Percentiles rank a stretch among this genome's conserved stretches.
These are phyloP conservation scores for Ganoderma sinense DNA, from an alignment of 1,284 basidiomycete genomes.

Conservation along the genomic window DNA sequence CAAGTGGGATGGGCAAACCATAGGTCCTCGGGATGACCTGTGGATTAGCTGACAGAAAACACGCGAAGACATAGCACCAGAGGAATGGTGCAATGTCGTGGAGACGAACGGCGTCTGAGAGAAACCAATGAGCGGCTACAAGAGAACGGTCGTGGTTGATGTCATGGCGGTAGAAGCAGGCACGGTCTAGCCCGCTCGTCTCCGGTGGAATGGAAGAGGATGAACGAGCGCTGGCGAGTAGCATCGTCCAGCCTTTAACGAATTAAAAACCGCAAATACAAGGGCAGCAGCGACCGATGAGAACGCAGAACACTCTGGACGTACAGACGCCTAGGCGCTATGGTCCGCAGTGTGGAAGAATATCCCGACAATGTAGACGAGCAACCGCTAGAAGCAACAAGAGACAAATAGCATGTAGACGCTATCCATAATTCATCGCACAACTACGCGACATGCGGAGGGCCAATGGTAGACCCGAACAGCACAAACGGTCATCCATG, in stretches of 20 bases:
- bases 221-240: neutral
- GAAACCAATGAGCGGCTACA: constrained; percentile 11
- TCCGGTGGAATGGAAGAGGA: neutral
- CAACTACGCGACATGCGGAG: neutral
- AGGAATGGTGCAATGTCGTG: constrained; percentile 3
- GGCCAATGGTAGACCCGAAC: neutral
- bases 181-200: neutral
- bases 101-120: constrained; percentile 11
- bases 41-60: neutral
- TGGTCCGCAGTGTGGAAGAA: neutral
- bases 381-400: neutral
- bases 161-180: neutral
- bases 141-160: neutral
- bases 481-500: neutral
- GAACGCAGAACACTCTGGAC: neutral
- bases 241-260: neutral
- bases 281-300: neutral
- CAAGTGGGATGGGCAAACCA: neutral
- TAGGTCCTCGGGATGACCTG: too few relatives aligned
- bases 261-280: neutral
- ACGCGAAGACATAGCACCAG: neutral
- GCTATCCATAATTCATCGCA: neutral
- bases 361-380: neutral
- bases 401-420: neutral
- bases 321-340: neutral